Conservation (phyloP, 768 basidiomycete genomes). For the Neoboletus brunneissimus region DNA sequence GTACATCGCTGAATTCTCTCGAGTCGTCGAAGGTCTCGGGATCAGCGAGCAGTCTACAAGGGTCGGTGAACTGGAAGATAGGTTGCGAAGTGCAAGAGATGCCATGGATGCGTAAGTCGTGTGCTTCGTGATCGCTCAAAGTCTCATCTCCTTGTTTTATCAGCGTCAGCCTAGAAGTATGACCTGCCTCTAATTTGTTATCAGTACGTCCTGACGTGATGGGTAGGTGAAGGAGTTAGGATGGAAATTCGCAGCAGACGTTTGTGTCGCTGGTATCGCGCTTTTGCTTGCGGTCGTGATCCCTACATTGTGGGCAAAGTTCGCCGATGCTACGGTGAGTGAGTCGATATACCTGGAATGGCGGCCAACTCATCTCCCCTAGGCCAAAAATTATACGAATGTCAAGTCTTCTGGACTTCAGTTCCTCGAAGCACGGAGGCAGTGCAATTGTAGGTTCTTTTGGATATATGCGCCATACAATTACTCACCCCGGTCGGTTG, state of each 20-base stretch:
- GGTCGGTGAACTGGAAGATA: constrained; percentile 1
- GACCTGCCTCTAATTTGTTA: background rate
- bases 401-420: constrained; percentile 3
- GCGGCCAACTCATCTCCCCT: background rate
- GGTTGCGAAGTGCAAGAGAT: constrained; percentile 1
- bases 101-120: constrained; percentile 18
- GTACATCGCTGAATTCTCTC: constrained; percentile 16
- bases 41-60: constrained; percentile 2
- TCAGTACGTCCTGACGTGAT: background rate
- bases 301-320: constrained; percentile 8
- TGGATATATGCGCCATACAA: background rate
- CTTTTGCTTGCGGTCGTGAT: constrained; percentile 14
- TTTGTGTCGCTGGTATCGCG: constrained; percentile 13
- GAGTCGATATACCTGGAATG: background rate
- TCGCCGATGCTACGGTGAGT: constrained; percentile 8
- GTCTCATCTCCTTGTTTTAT: background rate
- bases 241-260: constrained; percentile 15
- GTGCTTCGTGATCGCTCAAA: background rate
- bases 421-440: constrained; percentile 5
- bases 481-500: background rate
- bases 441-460: constrained; percentile 7
- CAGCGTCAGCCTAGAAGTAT: constrained; percentile 19
- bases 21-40: constrained; percentile 6
- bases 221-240: constrained; percentile 18
- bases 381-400: constrained; percentile 10